A percentile compares a stretch with the other conserved stretches of the same genome.
Evolutionary conservation across 2,329 filamentous ascomycete species (phyloP).

Genomic region (Nothopassalora personata): DNA sequence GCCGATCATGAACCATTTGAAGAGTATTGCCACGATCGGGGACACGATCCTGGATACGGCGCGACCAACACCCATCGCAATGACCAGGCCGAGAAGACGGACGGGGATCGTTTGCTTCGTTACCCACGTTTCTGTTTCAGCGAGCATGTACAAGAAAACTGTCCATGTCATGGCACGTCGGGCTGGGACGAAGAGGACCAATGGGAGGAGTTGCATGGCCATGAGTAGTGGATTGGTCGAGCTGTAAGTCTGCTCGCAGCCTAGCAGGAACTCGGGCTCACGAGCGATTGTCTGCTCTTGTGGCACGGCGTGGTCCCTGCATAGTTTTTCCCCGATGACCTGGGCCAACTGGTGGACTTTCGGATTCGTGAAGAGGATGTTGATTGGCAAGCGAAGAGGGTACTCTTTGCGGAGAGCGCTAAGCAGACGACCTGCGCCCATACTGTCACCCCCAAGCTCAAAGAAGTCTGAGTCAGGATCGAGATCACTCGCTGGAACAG

Average conservation of each 20-base stretch:
- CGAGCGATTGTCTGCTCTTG: slow-evolving; percentile 8
- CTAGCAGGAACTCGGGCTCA: slow-evolving; percentile 26
- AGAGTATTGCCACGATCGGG: slow-evolving; percentile 46
- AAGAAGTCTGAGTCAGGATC: slow-evolving; percentile 47
- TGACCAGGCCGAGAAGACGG: slow-evolving; percentile 46
- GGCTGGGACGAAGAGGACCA: slow-evolving; percentile 48
- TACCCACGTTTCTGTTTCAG: slow-evolving; percentile 37
- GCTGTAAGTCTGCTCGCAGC: slow-evolving; percentile 41
- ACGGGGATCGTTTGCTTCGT: slow-evolving; percentile 41
- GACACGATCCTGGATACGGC: slow-evolving; percentile 37
- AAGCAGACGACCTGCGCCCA: slow-evolving; percentile 49
- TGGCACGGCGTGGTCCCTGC: neutral
- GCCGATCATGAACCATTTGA: slow-evolving; percentile 54
- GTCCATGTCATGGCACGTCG: slow-evolving; percentile 51
- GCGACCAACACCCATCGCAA: slow-evolving; percentile 43
- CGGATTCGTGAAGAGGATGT: slow-evolving; percentile 48
- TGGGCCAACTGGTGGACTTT: slow-evolving; percentile 40
- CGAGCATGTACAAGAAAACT: slow-evolving; percentile 46
- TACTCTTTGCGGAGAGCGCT: slow-evolving; percentile 49
- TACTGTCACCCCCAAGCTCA: slow-evolving; percentile 50
- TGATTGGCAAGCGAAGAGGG: slow-evolving; percentile 46
- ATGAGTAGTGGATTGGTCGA: slow-evolving; percentile 49
- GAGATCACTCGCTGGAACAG: slow-evolving; percentile 38
- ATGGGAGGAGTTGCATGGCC: slow-evolving; percentile 47
- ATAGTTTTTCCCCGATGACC: slow-evolving; percentile 33